Percentiles rank a stretch among this genome's conserved stretches.
phyloP scores from a whole-genome alignment of 805 yeast genomes.

The Nematodospora valgi region DNA sequence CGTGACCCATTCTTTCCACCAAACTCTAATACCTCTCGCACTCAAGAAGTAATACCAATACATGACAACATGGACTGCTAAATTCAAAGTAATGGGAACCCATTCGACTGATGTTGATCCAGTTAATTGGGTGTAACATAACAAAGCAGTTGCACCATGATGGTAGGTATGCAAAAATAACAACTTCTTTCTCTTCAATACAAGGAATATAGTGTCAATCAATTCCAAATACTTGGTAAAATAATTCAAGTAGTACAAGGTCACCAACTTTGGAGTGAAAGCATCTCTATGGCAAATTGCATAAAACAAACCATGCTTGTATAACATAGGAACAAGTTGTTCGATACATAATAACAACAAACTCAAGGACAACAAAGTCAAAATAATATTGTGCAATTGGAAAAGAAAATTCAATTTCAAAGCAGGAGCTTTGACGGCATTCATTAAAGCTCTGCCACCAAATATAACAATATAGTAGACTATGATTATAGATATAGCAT shows the following conservation, averaged over 20 bases:
- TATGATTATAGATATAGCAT: constrained; percentile 44
- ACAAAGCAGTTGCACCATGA: constrained; percentile 95
- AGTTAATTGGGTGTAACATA: constrained; percentile 88
- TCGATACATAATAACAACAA: constrained; percentile 72
- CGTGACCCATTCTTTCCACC: constrained; percentile 99
- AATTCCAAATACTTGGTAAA: constrained; percentile 86
- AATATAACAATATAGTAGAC: constrained; percentile 40
- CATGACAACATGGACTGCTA: constrained; percentile 94
- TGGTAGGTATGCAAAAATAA: constrained; percentile 94
- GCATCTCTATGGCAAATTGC: constrained; percentile 77
- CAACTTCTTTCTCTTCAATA: constrained; percentile 85
- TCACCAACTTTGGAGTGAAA: constrained; percentile 80
- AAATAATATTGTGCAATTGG: constrained; percentile 78
- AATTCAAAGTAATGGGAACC: constrained; percentile 88
- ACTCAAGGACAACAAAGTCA: constrained; percentile 65
- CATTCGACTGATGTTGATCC: constrained; percentile 91
- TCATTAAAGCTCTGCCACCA: constrained; percentile 73
- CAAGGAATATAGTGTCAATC: constrained; percentile 87
- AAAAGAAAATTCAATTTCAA: constrained; percentile 71
- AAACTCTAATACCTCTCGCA: constrained; percentile 89
- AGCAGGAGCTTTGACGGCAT: constrained; percentile 51
- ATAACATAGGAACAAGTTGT: constrained; percentile 79
- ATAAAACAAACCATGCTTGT: constrained; percentile 71
- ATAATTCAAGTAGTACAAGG: constrained; percentile 87
- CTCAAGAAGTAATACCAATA: constrained; percentile 95